phyloP scores from a whole-genome alignment of 225 moss, liverwort and hornwort species.

The Bryoerythrophyllum caledonicum region DNA sequence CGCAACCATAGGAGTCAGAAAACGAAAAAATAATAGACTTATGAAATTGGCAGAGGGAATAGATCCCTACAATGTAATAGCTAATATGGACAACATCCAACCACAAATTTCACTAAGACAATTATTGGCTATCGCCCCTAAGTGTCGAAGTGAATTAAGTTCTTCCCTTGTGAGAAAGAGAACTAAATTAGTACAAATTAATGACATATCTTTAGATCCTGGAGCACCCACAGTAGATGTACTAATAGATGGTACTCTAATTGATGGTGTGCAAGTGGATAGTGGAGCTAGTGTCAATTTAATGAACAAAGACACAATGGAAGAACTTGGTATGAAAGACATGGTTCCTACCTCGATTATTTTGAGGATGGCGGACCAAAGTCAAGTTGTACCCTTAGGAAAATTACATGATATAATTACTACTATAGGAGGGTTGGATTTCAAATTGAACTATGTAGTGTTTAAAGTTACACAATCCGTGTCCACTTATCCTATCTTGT shows the following conservation, averaged over 20 bases:
- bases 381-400: not conserved
- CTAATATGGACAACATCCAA: not conserved
- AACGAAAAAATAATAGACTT: not conserved
- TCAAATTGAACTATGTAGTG: not conserved
- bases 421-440: not conserved
- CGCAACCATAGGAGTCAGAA: accelerated
- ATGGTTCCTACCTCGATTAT: not conserved
- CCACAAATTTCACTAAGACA: not conserved
- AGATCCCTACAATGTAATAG: not conserved
- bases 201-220: not conserved
- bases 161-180: not conserved
- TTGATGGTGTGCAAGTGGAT: not conserved
- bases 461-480: not conserved
- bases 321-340: no score
- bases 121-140: not conserved
- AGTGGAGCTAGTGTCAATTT: not conserved
- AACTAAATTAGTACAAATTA: not conserved
- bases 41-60: not conserved
- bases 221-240: not conserved
- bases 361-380: not conserved
- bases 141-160: not conserved
- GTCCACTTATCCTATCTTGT: not conserved
- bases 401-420: not conserved
- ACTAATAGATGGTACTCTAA: not conserved
- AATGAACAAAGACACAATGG: no score